Evolutionary conservation across 1,284 basidiomycete species (phyloP).

Genomic region (Moesziomyces globuligerus): DNA sequence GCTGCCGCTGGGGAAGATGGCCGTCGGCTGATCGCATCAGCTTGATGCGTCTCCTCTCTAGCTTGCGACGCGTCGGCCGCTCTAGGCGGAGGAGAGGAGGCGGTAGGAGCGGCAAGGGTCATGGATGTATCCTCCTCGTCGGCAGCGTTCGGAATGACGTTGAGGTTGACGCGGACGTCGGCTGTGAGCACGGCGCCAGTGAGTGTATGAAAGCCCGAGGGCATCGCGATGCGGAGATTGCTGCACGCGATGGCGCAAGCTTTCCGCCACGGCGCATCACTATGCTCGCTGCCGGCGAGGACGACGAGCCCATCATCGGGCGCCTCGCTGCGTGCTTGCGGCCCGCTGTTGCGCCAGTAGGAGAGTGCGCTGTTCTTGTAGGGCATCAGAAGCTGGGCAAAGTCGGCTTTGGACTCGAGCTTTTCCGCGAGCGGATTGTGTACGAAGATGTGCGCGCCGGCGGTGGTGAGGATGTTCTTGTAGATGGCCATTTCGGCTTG

Average conservation of each 20-base stretch:
- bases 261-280: slow-evolving; percentile 23
- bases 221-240: slow-evolving; percentile 46
- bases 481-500: slow-evolving; percentile 39
- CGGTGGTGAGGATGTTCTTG: slow-evolving; percentile 26
- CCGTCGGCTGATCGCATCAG: not conserved
- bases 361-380: slow-evolving; percentile 46
- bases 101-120: not conserved
- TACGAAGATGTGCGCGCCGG: slow-evolving; percentile 31
- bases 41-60: not conserved
- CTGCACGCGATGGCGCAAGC: slow-evolving; percentile 35
- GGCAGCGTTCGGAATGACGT: slow-evolving; percentile 15
- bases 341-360: slow-evolving; percentile 38
- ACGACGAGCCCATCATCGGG: slow-evolving; percentile 52
- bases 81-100: not conserved
- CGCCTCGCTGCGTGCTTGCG: slow-evolving; percentile 34
- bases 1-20: not conserved
- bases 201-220: slow-evolving; percentile 37
- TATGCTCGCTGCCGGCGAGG: slow-evolving; percentile 23
- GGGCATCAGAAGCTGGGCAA: slow-evolving; percentile 44
- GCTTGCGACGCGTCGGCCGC: not conserved
- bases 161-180: slow-evolving; percentile 38
- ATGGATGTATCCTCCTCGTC: slow-evolving; percentile 6
- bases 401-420: slow-evolving; percentile 38
- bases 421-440: slow-evolving; percentile 32
- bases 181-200: slow-evolving; percentile 33